Base-by-base conservation (phyloP, 1,139 yeast genomes). In the Candida gigantensis region DNA sequence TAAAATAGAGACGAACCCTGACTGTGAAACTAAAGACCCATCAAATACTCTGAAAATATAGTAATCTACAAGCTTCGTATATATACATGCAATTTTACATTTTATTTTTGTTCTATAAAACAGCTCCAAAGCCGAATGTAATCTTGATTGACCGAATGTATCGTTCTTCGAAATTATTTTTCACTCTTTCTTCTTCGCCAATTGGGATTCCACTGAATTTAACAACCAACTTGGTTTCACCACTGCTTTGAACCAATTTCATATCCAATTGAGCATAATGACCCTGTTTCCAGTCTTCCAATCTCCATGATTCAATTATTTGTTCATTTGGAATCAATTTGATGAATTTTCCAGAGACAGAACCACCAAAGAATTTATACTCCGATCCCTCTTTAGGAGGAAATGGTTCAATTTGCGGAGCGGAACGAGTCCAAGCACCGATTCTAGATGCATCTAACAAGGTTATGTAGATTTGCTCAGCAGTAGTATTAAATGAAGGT, bases 81-180 rank as follows among this genome's bases (percentile, higher is more conserved):
- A n/a, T n/a, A n/a, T n/a, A n/a, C n/a, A n/a, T n/a, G n/a, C n/a
- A n/a, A n/a, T n/a, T n/a, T n/a, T n/a, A n/a, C n/a, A n/a, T n/a
- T n/a, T n/a, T n/a, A n/a, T n/a, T n/a, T n/a, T n/a, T n/a, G n/a
- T 12, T 21, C 47, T 64, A 81, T 44, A 84, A 65, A 10, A 84
- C 89, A n/a, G 88, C 85, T 14, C 94, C 97, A 60, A 85, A 90
- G 1, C 98, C 97, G 62, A 92, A 92, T 0, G 96, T 84, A 30
- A 88, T 57, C 68, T 89, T 92, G 55, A 92, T 89, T 7, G 96
- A 77, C 60, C 83, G 81, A 40, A 90, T 81, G 58, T 92, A 92
- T 60, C 88, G 86, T 46, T 86, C 89, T 50, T 88, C 89, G 55
- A 94, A 92, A 62, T 92, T 92, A 30, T 72, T 77, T 54, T 81